Conservation (phyloP, 2,329 filamentous ascomycete species). For the Lizonia empirigonia region DNA sequence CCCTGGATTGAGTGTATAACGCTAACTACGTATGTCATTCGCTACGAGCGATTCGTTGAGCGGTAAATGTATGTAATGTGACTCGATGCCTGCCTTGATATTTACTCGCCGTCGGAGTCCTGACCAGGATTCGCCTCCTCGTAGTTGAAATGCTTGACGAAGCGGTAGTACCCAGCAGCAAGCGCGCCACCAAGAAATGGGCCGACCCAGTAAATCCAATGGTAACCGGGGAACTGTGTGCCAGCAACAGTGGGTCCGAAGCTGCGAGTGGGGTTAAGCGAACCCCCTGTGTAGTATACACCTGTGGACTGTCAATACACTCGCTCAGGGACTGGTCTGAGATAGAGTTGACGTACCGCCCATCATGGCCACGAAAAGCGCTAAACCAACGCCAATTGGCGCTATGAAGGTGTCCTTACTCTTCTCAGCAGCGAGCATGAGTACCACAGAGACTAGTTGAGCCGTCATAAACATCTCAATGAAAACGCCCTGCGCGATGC, state of each 20-base stretch:
- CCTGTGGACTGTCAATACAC: constrained; percentile 12
- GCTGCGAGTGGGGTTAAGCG: constrained; percentile 52
- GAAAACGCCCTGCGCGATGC: constrained; percentile 28
- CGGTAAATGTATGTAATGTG: background rate
- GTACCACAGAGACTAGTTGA: constrained; percentile 30
- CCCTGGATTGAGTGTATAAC: too few species aligned
- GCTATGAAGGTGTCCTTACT: constrained; percentile 36
- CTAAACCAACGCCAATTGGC: constrained; percentile 28
- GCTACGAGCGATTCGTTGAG: too few species aligned
- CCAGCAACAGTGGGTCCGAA: constrained; percentile 51
- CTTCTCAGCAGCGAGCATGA: constrained; percentile 41
- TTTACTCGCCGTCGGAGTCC: constrained; percentile 23
- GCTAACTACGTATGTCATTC: too few species aligned
- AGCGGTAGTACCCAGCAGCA: constrained; percentile 54
- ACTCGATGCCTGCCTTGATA: too few species aligned
- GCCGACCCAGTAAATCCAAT: constrained; percentile 54
- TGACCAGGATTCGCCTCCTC: constrained; percentile 38
- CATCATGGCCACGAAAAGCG: constrained; percentile 37
- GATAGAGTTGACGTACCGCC: constrained; percentile 21
- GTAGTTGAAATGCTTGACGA: constrained; percentile 49
- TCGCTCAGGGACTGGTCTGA: background rate
- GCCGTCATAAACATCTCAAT: constrained; percentile 33
- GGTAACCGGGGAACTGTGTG: constrained; percentile 37
- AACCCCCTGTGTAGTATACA: constrained; percentile 52
- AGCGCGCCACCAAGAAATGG: constrained; percentile 49